Conservation (phyloP, 2,329 filamentous ascomycete species). For the Mariannaea elegans region DNA sequence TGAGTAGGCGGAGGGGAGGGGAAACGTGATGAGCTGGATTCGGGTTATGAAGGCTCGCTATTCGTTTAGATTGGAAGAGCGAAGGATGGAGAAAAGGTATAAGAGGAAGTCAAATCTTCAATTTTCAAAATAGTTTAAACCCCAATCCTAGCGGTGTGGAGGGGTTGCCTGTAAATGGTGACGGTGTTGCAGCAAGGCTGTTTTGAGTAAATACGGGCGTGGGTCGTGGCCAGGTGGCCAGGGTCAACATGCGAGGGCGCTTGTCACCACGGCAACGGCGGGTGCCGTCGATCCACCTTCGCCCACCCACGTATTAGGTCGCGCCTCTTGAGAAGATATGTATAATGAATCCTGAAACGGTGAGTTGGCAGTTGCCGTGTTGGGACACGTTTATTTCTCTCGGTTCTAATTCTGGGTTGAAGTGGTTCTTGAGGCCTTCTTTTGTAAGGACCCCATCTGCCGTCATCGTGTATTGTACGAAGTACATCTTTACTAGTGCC, state of each 20-base stretch:
- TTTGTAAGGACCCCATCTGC: not conserved
- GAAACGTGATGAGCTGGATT: not conserved
- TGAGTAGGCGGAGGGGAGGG: conserved; percentile 10
- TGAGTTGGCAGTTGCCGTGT: too few species aligned
- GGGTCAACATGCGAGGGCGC: conserved; percentile 32
- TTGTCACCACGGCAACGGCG: conserved; percentile 38
- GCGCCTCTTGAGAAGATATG: not conserved
- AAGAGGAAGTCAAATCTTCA: conserved; percentile 16
- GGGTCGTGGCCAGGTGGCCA: conserved; percentile 4
- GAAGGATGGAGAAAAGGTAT: not conserved
- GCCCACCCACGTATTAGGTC: too few species aligned
- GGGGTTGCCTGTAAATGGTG: conserved; percentile 32
- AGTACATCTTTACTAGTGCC: too few species aligned
- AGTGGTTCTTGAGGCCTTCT: not conserved
- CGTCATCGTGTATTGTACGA: too few species aligned
- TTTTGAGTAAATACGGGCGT: conserved; percentile 33
- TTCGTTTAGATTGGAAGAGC: not conserved
- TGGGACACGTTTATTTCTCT: not conserved
- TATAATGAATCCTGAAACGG: not conserved
- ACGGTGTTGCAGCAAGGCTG: conserved; percentile 27
- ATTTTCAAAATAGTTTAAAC: conserved; percentile 20
- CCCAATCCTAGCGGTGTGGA: conserved; percentile 30
- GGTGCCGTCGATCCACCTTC: not conserved
- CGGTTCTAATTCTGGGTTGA: not conserved
- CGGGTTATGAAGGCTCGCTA: not conserved